A percentile compares a stretch with the other conserved stretches of the same genome.
Evolutionary conservation across 371 early-diverging fungal genomes (phyloP).

Genomic region (Lichtheimia ornata): DNA sequence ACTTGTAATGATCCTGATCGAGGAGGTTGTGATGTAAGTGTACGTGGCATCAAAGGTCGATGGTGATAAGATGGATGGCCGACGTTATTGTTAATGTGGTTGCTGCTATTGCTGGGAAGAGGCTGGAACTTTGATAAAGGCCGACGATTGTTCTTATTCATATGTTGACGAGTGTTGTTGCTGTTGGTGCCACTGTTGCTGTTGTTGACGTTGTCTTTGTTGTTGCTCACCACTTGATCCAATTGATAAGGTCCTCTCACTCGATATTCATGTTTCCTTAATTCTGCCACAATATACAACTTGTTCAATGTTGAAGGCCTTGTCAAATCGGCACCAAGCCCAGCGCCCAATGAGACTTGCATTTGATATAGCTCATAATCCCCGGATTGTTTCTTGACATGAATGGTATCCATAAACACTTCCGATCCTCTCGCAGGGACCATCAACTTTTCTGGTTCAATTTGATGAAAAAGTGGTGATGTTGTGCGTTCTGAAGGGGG

Average conservation of each 20-base stretch:
- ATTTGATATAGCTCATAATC: constrained; percentile 39
- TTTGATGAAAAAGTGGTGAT: constrained; percentile 30
- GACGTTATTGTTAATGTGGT: neutral
- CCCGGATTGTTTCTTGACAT: constrained; percentile 38
- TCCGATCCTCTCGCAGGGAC: constrained; percentile 25
- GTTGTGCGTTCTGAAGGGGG: constrained; percentile 40
- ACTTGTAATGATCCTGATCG: constrained; percentile 5
- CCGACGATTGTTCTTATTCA: neutral
- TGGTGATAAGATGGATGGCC: too few species aligned
- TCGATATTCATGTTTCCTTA: constrained; percentile 17
- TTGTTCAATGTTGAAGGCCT: constrained; percentile 5
- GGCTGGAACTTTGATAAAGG: neutral
- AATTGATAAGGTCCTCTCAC: neutral
- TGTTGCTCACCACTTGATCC: neutral
- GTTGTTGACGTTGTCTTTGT: neutral
- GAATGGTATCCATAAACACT: constrained; percentile 42
- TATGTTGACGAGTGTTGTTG: neutral
- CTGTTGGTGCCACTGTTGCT: too few species aligned
- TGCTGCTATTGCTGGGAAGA: neutral
- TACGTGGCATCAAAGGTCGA: too few species aligned
- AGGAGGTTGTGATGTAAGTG: too few species aligned
- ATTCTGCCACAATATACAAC: constrained; percentile 23
- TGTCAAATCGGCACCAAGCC: constrained; percentile 1
- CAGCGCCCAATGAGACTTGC: constrained; percentile 41
- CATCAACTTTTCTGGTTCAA: constrained; percentile 27